A percentile compares a stretch with the other conserved stretches of the same genome.
These are phyloP conservation scores for Chaetomium fimeti DNA, from an alignment of 495 filamentous ascomycete genomes.

Conservation along the genomic window DNA sequence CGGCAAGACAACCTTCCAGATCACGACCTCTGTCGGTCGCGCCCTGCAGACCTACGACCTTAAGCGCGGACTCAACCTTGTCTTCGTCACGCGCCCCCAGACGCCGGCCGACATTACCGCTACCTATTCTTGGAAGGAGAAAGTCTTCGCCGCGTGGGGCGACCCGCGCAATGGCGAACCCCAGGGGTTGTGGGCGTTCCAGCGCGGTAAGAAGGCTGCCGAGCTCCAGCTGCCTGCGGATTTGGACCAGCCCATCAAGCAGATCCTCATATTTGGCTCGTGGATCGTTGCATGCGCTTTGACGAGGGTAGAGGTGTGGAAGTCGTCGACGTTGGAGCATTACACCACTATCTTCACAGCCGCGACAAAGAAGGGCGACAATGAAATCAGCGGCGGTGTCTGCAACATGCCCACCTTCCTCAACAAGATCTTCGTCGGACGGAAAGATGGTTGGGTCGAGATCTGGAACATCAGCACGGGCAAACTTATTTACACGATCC, in stretches of 20 bases:
- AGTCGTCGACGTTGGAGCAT: constrained; percentile 75
- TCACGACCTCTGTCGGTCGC: constrained; percentile 89
- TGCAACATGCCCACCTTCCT: constrained; percentile 87
- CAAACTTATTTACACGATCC: constrained; percentile 80
- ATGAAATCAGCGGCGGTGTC: constrained; percentile 67
- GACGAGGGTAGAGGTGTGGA: constrained; percentile 84
- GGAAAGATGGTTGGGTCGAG: constrained; percentile 83
- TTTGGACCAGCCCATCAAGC: constrained; percentile 65
- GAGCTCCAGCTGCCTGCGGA: constrained; percentile 64
- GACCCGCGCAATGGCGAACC: constrained; percentile 47
- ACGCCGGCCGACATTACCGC: constrained; percentile 84
- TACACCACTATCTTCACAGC: constrained; percentile 74
- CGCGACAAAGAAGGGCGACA: constrained; percentile 47
- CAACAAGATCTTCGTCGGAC: constrained; percentile 90
- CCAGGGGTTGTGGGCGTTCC: constrained; percentile 88
- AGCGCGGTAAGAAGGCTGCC: constrained; percentile 82
- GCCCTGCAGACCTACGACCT: constrained; percentile 94
- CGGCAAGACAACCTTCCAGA: constrained; percentile 92
- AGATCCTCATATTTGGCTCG: constrained; percentile 79
- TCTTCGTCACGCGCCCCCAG: constrained; percentile 87
- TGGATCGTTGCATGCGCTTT: constrained; percentile 84
- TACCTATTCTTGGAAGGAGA: constrained; percentile 82
- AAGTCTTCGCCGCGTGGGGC: constrained; percentile 83
- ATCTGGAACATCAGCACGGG: constrained; percentile 96
- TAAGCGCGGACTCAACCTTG: constrained; percentile 78